phyloP scores from a whole-genome alignment of 805 yeast genomes.

The Tetrapisispora phaffii region DNA sequence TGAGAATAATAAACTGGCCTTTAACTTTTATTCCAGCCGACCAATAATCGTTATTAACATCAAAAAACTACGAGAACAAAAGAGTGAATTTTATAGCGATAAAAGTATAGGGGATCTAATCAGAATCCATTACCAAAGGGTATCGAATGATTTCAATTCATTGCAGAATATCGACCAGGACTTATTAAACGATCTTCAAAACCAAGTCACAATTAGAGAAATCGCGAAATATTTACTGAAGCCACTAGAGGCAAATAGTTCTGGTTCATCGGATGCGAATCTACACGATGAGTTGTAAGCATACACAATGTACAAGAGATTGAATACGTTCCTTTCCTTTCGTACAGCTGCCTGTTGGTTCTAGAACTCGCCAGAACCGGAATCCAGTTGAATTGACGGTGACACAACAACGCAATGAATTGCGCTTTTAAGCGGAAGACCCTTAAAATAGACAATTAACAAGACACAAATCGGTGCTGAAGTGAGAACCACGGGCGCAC shows the following conservation, averaged over 20 bases:
- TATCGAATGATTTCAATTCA: constrained; percentile 72
- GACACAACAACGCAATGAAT: too few species aligned
- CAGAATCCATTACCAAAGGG: constrained; percentile 73
- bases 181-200: constrained; percentile 80
- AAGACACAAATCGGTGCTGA: too few species aligned
- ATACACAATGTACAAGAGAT: too few species aligned
- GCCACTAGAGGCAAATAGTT: too few species aligned
- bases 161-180: constrained; percentile 85
- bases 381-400: too few species aligned
- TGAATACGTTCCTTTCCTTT: too few species aligned
- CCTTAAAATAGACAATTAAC: too few species aligned
- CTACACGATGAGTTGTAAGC: neutral
- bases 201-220: constrained; percentile 27
- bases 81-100: constrained; percentile 30
- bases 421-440: too few species aligned
- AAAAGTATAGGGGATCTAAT: constrained; percentile 51
- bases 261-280: neutral
- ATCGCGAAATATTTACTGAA: neutral
- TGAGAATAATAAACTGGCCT: constrained; percentile 32
- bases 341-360: too few species aligned
- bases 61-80: constrained; percentile 47
- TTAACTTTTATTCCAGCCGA: constrained; percentile 63
- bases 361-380: too few species aligned
- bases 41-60: constrained; percentile 80
- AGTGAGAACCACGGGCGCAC: too few species aligned